phyloP scores from a whole-genome alignment of 129 eudicot genomes.

The Ambrosia artemisiifolia region DNA sequence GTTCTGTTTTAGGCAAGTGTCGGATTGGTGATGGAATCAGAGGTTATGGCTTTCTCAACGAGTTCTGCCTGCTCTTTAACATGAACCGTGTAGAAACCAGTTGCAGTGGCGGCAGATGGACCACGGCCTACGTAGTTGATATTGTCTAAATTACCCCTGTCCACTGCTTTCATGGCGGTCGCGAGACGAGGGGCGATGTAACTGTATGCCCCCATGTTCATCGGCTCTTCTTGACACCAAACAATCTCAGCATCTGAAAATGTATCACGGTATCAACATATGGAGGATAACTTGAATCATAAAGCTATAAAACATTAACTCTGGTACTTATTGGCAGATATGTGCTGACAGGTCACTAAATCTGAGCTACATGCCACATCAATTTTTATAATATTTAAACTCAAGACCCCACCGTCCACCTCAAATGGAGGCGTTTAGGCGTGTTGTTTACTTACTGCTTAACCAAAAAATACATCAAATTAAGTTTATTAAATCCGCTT shows the following conservation, averaged over 20 bases:
- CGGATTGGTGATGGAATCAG: constrained; percentile 17
- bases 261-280: background rate
- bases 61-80: constrained; percentile 22
- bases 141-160: constrained; percentile 18
- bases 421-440: background rate
- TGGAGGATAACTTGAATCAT: background rate
- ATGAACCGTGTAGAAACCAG: constrained; percentile 22
- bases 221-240: constrained; percentile 30
- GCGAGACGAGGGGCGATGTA: constrained; percentile 32
- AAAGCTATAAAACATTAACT: background rate
- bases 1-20: background rate
- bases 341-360: background rate
- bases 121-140: constrained; percentile 25
- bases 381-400: background rate
- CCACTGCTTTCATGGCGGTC: constrained; percentile 22
- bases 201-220: constrained; percentile 25
- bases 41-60: constrained; percentile 25
- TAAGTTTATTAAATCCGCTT: background rate
- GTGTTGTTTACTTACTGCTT: background rate
- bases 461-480: background rate
- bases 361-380: background rate
- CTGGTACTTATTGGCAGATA: background rate
- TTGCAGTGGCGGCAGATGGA: constrained; percentile 24
- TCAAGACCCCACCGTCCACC: background rate
- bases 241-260: constrained; percentile 26